Base-by-base conservation (phyloP, 2,329 filamentous ascomycete genomes). In the Elsinoe necatrix region DNA sequence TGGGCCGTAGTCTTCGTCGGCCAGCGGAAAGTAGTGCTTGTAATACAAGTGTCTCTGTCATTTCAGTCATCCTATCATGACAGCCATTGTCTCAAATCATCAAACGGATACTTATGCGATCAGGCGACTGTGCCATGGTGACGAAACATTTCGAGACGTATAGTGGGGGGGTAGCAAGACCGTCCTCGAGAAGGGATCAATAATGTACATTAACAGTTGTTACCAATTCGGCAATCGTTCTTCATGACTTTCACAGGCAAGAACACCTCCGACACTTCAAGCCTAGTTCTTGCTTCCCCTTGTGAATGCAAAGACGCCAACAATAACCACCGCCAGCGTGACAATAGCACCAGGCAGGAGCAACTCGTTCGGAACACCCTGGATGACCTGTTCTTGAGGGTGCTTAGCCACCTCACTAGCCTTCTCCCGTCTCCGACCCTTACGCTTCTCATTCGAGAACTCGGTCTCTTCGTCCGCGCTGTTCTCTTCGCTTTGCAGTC, bases 281-380 rank as follows among this genome's bases (percentile, higher is more conserved):
- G 20, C 20, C 20, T 31, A 52, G 11, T 52, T 52, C 48, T 52
- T 52, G 34, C 48, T 52, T 37, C 48, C 57, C 47, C 59, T 42
- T 8, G 59, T 84, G 65, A 98, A 83, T 41, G 90, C 84, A 74
- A 98, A 98, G 9, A 97, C 92, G 62, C 88, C 89, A 39, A 95
- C 79, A 71, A 98, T 95, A 35, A 95, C 91, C 42, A 95, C 89
- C 8, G 92, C 93, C 67, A 98, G 74, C n/a, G 91, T 91, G 57
- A 93, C 90, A 68, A 98, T 92, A 18, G 93, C 93, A 62, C 93
- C 93, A 0, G 93, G 93, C 41, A 97, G 80, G 16, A 98, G 77
- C 56, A 97, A 77, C 67, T 98, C 93, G 67, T 98, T 98, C 7
- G 93, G 90, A 31, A 98, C 87, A 56, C 93, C 93, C 1, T 85